These are phyloP conservation scores for Penicillium corylophilum DNA, from an alignment of 2,329 filamentous ascomycete genomes.

Conservation along the genomic window DNA sequence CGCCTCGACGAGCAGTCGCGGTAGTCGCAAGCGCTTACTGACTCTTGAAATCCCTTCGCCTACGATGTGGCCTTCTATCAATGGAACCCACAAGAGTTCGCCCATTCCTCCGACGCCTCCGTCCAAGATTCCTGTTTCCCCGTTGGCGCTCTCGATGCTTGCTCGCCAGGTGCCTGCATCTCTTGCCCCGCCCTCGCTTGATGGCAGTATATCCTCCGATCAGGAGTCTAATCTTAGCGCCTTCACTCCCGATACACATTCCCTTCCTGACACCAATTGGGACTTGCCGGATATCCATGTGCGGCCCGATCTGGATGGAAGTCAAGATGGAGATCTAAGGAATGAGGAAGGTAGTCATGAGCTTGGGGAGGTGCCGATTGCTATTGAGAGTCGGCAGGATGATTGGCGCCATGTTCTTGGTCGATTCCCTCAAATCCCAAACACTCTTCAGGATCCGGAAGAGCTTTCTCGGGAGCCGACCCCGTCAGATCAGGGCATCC, in stretches of 20 bases:
- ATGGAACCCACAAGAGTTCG: slow-evolving; percentile 52
- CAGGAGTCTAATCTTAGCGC: slow-evolving; percentile 81
- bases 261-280: slow-evolving; percentile 63
- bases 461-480: slow-evolving; percentile 25
- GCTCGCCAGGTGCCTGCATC: slow-evolving; percentile 68
- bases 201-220: slow-evolving; percentile 85
- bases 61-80: slow-evolving; percentile 57
- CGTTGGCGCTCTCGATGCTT: slow-evolving; percentile 71
- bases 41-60: slow-evolving; percentile 60
- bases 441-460: slow-evolving; percentile 18
- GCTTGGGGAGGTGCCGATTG: slow-evolving; percentile 33
- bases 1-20: slow-evolving; percentile 38
- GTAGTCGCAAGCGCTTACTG: slow-evolving; percentile 50
- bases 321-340: slow-evolving; percentile 25
- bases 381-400: slow-evolving; percentile 42
- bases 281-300: slow-evolving; percentile 39
- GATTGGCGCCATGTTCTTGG: slow-evolving; percentile 60
- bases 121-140: slow-evolving; percentile 68
- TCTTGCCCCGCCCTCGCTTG: slow-evolving; percentile 81
- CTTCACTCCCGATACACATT: slow-evolving; percentile 73
- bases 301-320: slow-evolving; percentile 32
- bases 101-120: slow-evolving; percentile 50
- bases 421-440: slow-evolving; percentile 42
- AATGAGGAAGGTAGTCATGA: slow-evolving; percentile 28
- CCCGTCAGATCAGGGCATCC: slow-evolving; percentile 56